Evolutionary conservation across 108 stramenopile genomes (phyloP).

Genomic region (Cyclostephanos invisitatus): DNA sequence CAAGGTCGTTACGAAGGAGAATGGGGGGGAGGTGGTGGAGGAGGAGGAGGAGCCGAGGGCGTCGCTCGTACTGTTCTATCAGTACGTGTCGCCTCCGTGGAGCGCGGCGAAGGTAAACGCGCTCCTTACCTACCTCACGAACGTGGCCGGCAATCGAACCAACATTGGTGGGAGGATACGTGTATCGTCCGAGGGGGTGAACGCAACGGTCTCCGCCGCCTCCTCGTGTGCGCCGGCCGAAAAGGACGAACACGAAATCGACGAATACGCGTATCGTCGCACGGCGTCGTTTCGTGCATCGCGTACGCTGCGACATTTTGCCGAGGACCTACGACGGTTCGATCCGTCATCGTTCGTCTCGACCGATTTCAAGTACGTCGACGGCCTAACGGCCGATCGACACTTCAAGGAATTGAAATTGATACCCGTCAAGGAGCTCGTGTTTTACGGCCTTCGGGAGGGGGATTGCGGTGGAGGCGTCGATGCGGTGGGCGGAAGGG

Average conservation of each 20-base stretch:
- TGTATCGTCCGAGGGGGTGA: conserved; percentile 82
- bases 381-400: conserved; percentile 71
- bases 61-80: conserved; percentile 80
- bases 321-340: conserved; percentile 65
- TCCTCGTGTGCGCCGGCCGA: too few species aligned
- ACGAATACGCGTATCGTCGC: too few species aligned
- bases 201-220: conserved; percentile 68
- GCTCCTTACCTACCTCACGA: conserved; percentile 58
- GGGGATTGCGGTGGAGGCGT: conserved; percentile 43
- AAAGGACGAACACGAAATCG: too few species aligned
- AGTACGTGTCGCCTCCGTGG: conserved; percentile 73
- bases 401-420: conserved; percentile 90
- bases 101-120: conserved; percentile 46
- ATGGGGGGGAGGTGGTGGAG: conserved; percentile 6
- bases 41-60: conserved; percentile 51
- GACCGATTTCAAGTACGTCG: conserved; percentile 87
- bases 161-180: conserved; percentile 80
- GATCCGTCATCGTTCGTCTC: conserved; percentile 58
- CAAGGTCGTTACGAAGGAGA: conserved; percentile 6
- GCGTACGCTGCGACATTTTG: conserved; percentile 67
- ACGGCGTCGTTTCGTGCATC: conserved; percentile 40
- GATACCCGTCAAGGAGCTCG: conserved; percentile 88
- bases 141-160: conserved; percentile 51
- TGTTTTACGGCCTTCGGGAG: conserved; percentile 84
- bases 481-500: neutral